Evolutionary conservation across 2,329 filamentous ascomycete genomes (phyloP), one percentile per base, ranked within the genome.

Genomic region (Mycocentrospora acerina): DNA sequence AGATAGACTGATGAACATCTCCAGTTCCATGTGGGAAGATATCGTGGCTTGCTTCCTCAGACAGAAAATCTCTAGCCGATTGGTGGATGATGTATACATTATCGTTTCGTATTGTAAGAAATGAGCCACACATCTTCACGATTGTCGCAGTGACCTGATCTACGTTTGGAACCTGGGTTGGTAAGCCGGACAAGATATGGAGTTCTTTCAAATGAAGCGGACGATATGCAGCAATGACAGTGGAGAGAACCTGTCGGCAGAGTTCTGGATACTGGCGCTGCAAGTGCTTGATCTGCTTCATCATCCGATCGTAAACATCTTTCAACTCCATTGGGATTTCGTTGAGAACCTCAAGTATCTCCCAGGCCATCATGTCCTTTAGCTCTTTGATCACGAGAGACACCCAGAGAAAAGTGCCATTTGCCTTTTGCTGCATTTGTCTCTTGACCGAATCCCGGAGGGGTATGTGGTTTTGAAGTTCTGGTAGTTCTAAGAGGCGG

Each of bases 261-360:
- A n/a, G n/a, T n/a, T n/a, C n/a, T n/a, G n/a, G n/a, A n/a, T n/a
- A n/a, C n/a, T n/a, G n/a, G n/a, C n/a, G n/a, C n/a, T n/a, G n/a
- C n/a, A n/a, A n/a, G n/a, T n/a, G n/a, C n/a, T 22, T 13, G 7
- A 74, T 66, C 4, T 64, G 48, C 0, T 49, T 22, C 17, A 73
- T 48, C 67, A 74, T 75, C 10, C 55, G 55, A 1, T 44, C 2
- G 32, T 75, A 75, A 1, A 75, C 40, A 1, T 41, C 3, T 24
- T 69, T 35, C 0, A 75, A 63, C 0, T 64, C 64, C 1, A 53
- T 40, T 4, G 69, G 71, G 27, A 71, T 64, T 24, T 17, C 24
- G 7, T 45, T 28, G 3, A 68, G 24, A 37, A 42, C 41, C 13
- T 36, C 26, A 2, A 37, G 27, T 4, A 36, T 29, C 2, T 53